Base-by-base conservation (phyloP, 169 alveolate genomes). In the Toxoplasma gondii region DNA sequence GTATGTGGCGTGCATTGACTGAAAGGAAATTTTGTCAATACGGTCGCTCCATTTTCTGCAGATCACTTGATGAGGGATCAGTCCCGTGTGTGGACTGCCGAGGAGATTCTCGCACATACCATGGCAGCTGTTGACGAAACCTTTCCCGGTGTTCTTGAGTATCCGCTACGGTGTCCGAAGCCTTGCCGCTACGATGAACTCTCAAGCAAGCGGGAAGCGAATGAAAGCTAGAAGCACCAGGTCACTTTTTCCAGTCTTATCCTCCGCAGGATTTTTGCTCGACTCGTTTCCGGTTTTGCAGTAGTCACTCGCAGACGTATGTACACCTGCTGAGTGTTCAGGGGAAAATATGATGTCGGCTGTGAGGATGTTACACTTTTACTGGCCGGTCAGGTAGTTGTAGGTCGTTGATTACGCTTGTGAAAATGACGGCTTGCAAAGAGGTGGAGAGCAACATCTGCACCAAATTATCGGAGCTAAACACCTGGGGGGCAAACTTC, bases 121-220 rank as follows among this genome's bases (percentile, higher is more conserved):
- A 80, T 93, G 91, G 80, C 80, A 22, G 91, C 53, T 41, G 91
- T 93, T 9, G 93, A 93, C 74, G 86, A 78, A 17, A 74, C 78
- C 24, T 93, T 54, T 41, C 95, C 95, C 19, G 93, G 91, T 12
- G 95, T 93, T 31, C 93, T 93, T 31, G 95, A 93, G 27, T 88
- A 88, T 87, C 88, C 93, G 45, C 39, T 93, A 34, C 45, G 44
- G 34, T 53, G 80, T 45, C 92, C 92, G 41, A 92, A 92, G 88
- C 74, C 82, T 44, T 91, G 92, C 64, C 87, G 92, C 31, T 92
- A 92, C 88, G 92, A 84, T 29, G 80, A 92, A 27, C 22, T 92
- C 27, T 19, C 87, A 7, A 64, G 36, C 78, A 64, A 64, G 34
- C 27, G 58, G 58, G 34, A 64, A 64, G 78, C 78, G 78, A 29